A percentile compares a stretch with the other conserved stretches of the same genome.
phyloP scores from a whole-genome alignment of 495 filamentous ascomycete species.

The Lasiosphaeria ovina region DNA sequence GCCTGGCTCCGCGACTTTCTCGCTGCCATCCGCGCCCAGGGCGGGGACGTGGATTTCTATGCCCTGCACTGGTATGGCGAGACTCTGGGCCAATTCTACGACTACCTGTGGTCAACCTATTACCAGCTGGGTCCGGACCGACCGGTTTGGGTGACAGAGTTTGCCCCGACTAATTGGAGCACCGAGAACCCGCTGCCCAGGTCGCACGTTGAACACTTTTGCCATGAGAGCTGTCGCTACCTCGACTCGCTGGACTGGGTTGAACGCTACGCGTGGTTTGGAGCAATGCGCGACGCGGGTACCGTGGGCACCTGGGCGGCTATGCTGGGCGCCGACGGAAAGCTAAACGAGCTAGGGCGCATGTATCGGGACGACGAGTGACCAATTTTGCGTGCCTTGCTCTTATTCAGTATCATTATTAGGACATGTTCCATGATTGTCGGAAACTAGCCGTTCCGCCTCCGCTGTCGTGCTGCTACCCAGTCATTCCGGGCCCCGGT shows the following conservation, averaged over 20 bases:
- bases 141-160: constrained; percentile 27
- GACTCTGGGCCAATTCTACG: constrained; percentile 24
- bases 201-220: constrained; percentile 21
- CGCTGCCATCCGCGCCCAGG: constrained; percentile 9
- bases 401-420: too few species aligned
- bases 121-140: constrained; percentile 25
- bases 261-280: constrained; percentile 27
- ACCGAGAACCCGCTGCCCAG: constrained; percentile 13
- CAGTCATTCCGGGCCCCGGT: too few species aligned
- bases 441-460: too few species aligned
- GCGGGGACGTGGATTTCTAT: constrained; percentile 24
- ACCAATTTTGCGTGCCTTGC: background rate
- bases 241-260: constrained; percentile 27
- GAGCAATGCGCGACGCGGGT: constrained; percentile 25
- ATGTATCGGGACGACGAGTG: constrained; percentile 18
- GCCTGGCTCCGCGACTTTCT: constrained; percentile 20
- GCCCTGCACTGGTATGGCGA: constrained; percentile 28
- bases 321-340: constrained; percentile 18
- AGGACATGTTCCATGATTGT: too few species aligned
- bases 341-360: constrained; percentile 20
- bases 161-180: constrained; percentile 25
- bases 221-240: constrained; percentile 23
- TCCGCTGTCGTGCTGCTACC: too few species aligned
- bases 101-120: constrained; percentile 24
- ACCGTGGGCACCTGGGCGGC: constrained; percentile 24